Evolutionary conservation across 2,329 filamentous ascomycete species (phyloP).

Genomic region (Ceratocystis papillata): DNA sequence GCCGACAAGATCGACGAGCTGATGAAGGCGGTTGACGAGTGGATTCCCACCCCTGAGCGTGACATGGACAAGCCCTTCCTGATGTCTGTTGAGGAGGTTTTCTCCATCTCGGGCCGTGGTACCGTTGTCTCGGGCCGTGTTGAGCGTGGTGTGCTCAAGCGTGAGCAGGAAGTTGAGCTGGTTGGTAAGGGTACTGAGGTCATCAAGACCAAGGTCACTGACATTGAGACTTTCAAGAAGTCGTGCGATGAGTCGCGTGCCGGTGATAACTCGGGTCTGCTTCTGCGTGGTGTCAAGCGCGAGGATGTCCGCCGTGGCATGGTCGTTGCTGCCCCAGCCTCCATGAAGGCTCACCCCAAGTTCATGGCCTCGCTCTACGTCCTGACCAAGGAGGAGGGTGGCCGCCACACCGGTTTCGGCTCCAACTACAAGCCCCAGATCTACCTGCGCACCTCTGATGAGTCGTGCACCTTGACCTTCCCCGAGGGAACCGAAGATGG

Average conservation of each 20-base stretch:
- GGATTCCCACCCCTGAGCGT: slow-evolving; percentile 93
- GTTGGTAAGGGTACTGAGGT: slow-evolving; percentile 70
- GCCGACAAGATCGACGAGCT: slow-evolving; percentile 82
- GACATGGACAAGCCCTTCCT: slow-evolving; percentile 97
- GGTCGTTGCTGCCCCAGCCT: slow-evolving; percentile 77
- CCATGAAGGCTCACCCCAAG: slow-evolving; percentile 75
- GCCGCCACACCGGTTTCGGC: slow-evolving; percentile 89
- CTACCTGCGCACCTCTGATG: slow-evolving; percentile 85
- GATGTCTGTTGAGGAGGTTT: slow-evolving; percentile 93
- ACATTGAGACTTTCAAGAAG: slow-evolving; percentile 99
- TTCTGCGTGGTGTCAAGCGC: slow-evolving; percentile 89
- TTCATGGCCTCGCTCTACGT: slow-evolving; percentile 97
- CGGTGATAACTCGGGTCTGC: slow-evolving; percentile 94
- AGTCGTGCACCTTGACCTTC: slow-evolving; percentile 69
- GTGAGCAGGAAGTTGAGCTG: slow-evolving; percentile 87
- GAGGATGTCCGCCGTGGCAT: slow-evolving; percentile 93
- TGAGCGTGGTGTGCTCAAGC: slow-evolving; percentile 89
- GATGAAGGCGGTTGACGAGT: slow-evolving; percentile 76
- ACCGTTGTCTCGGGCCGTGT: slow-evolving; percentile 96
- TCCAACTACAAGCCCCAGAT: slow-evolving; percentile 96
- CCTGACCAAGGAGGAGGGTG: slow-evolving; percentile 93
- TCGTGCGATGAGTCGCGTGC: slow-evolving; percentile 92
- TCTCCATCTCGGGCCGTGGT: slow-evolving; percentile 84
- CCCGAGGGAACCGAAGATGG: slow-evolving; percentile 69
- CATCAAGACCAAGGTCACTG: slow-evolving; percentile 98